phyloP scores from a whole-genome alignment of 768 basidiomycete genomes.

The Suillus lakei region DNA sequence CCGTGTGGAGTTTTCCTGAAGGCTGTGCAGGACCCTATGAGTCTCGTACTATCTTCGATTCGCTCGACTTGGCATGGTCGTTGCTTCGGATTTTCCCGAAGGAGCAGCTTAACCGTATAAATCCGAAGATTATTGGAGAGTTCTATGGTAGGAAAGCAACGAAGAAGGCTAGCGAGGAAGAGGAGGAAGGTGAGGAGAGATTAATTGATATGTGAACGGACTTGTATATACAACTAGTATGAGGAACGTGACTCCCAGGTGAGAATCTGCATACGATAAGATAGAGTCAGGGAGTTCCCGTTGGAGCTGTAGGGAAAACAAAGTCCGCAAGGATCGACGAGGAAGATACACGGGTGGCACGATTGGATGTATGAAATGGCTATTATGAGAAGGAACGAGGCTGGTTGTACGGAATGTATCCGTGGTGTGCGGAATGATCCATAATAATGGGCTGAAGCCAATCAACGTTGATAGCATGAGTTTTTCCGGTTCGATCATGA shows the following conservation, averaged over 20 bases:
- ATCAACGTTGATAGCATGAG: constrained; percentile 11
- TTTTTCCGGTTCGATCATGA: constrained; percentile 5
- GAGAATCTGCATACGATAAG: too few relatives aligned
- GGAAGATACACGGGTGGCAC: neutral
- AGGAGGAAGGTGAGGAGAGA: constrained; percentile 49
- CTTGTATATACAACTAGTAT: too few relatives aligned
- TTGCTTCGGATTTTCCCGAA: constrained; percentile 98
- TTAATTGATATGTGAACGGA: constrained; percentile 60
- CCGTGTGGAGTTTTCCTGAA: constrained; percentile 13
- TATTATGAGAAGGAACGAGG: constrained; percentile 17
- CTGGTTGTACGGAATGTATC: constrained; percentile 9
- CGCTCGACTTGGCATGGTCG: constrained; percentile 96
- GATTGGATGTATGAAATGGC: constrained; percentile 14
- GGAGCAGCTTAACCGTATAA: constrained; percentile 97
- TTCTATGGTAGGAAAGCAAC: constrained; percentile 87
- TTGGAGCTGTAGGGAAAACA: too few relatives aligned
- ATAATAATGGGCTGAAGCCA: neutral
- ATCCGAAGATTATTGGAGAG: constrained; percentile 93
- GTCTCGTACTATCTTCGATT: constrained; percentile 95
- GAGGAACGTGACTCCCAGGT: too few relatives aligned
- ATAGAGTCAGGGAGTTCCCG: too few relatives aligned
- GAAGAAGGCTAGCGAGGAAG: constrained; percentile 60
- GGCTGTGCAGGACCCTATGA: constrained; percentile 79
- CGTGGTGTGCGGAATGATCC: constrained; percentile 16
- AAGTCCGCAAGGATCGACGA: constrained; percentile 3